Evolutionary conservation across 192 early-diverging fungal genomes (phyloP), one percentile per base, ranked within the genome.

Genomic region (Coemansia sp.): DNA sequence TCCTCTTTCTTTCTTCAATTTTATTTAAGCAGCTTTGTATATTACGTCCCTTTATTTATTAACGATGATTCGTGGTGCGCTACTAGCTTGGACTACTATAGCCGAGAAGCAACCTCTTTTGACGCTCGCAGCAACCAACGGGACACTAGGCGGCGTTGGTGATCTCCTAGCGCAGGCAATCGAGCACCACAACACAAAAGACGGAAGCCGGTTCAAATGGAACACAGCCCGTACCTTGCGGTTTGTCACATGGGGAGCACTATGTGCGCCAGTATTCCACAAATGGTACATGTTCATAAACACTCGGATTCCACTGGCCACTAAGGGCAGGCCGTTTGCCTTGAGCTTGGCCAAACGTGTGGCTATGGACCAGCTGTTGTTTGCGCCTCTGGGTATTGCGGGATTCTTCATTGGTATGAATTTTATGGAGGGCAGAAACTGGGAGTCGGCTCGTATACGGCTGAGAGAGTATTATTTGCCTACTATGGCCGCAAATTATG

Each of bases 231-330:
- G 91, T 23, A 86, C 86, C 7, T 38, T 84, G 19, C 83, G 89
- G 3, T 91, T 92, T 72, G 87, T 89, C 52, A 52, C 84, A 4
- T 93, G 90, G 79, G 90, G 90, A 57, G 86, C 90, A 30, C 63
- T 84, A 26, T 86, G 90, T 11, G 92, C 92, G 6, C 92, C 92
- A 0, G 16, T 92, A 1, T 83, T 90, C 16, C 86, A 89, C 62
- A 84, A 69, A 32, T 93, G 92, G 92, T 93, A 88, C 66, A 73
- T 73, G 2, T 73, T 90, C 42, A 71, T 93, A n/a, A 89, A 91
- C 70, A 78, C 69, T 37, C 73, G 63, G 19, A 88, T 91, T 49
- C 92, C 92, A 9, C 70, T 90, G 6, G 69, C 73, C 0, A 21
- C 39, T 19, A 44, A 44, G 4, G 35, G 58, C 14, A 28, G 38